Evolutionary conservation across 768 basidiomycete species (phyloP).

Genomic region (Kwoniella sp.): DNA sequence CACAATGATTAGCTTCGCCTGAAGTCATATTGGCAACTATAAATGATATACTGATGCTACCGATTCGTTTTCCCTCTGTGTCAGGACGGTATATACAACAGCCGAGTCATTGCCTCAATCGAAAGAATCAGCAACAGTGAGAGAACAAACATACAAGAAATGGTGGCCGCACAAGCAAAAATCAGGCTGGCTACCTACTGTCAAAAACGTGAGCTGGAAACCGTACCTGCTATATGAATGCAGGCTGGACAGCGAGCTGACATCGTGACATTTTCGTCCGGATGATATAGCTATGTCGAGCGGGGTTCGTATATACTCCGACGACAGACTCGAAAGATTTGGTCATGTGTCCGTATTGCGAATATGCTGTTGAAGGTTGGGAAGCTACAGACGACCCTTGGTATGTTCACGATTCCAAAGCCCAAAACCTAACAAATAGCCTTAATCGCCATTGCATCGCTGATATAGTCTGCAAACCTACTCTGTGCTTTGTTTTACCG

Average conservation of each 20-base stretch:
- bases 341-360: slow-evolving; percentile 83
- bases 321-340: slow-evolving; percentile 70
- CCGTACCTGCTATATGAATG: background rate
- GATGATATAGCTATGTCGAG: slow-evolving; percentile 73
- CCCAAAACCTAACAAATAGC: no score
- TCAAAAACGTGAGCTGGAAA: slow-evolving; percentile 40
- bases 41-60: no score
- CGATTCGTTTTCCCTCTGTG: no score
- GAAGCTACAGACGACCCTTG: slow-evolving; percentile 80
- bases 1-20: no score
- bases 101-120: slow-evolving; percentile 43
- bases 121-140: slow-evolving; percentile 23
- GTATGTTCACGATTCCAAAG: slow-evolving; percentile 60
- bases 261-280: background rate
- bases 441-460: no score
- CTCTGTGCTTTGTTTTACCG: background rate
- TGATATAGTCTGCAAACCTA: no score
- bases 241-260: background rate
- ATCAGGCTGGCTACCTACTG: slow-evolving; percentile 49
- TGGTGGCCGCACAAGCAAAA: slow-evolving; percentile 55
- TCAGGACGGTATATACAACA: slow-evolving; percentile 22
- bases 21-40: no score
- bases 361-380: slow-evolving; percentile 79
- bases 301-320: slow-evolving; percentile 82
- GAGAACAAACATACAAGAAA: slow-evolving; percentile 44